Percentiles rank a stretch among this genome's conserved stretches.
Evolutionary conservation across 306 rosid species (phyloP).

Genomic region (Inga leiocalycina): DNA sequence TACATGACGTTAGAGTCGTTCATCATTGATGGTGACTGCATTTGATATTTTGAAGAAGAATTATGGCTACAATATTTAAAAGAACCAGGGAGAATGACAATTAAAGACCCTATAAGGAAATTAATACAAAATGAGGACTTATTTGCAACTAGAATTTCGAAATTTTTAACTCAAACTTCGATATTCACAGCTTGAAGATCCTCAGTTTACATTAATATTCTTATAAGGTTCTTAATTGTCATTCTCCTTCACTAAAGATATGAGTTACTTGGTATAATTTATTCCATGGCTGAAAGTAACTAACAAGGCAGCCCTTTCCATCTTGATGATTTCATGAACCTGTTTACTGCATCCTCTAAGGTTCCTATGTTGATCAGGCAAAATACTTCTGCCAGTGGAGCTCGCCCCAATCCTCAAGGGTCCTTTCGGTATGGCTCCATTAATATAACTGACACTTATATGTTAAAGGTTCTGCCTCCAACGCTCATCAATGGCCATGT

Average conservation of each 20-base stretch:
- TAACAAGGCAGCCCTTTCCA: too few species aligned
- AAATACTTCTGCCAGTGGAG: constrained; percentile 90
- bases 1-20: not conserved
- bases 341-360: not conserved
- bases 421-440: constrained; percentile 82
- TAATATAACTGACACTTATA: constrained; percentile 73
- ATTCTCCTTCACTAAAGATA: not conserved
- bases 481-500: constrained; percentile 49
- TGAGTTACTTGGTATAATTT: not conserved
- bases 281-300: not conserved
- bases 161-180: not conserved
- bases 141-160: not conserved
- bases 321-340: too few species aligned
- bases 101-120: not conserved
- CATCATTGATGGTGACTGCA: not conserved
- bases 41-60: not conserved
- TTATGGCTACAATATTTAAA: not conserved
- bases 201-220: not conserved
- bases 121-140: not conserved
- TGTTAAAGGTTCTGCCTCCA: constrained; percentile 60
- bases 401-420: constrained; percentile 96
- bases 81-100: not conserved
- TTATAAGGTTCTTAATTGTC: not conserved
- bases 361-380: constrained; percentile 50
- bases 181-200: not conserved